A percentile compares a stretch with the other conserved stretches of the same genome.
Conservation (phyloP, 768 basidiomycete species). For the Kwoniella mangroviensis region DNA sequence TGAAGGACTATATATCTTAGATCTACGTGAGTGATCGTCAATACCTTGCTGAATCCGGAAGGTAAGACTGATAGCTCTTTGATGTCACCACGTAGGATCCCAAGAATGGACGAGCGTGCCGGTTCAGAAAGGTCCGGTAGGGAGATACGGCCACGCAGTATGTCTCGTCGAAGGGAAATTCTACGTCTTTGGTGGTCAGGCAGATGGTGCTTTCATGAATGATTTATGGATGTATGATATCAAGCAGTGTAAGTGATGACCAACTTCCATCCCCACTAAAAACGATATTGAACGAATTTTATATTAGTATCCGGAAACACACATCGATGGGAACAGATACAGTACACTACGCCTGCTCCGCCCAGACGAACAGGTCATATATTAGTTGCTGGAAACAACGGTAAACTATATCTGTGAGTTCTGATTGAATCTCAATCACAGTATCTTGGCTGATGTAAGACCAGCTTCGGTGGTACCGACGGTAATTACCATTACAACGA, state of each 20-base stretch:
- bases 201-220: constrained; percentile 89
- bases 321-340: constrained; percentile 79
- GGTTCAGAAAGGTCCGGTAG: constrained; percentile 75
- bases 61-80: not conserved
- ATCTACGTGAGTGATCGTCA: constrained; percentile 72
- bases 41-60: not conserved
- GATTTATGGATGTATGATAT: constrained; percentile 97
- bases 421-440: not conserved
- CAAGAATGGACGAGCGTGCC: constrained; percentile 91
- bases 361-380: constrained; percentile 91
- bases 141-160: constrained; percentile 94
- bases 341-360: constrained; percentile 64
- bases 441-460: not conserved
- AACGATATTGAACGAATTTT: not conserved
- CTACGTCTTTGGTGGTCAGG: constrained; percentile 95
- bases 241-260: constrained; percentile 74
- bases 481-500: constrained; percentile 99
- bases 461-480: constrained; percentile 94
- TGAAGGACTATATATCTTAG: constrained; percentile 89
- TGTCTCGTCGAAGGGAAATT: constrained; percentile 90
- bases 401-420: constrained; percentile 80
- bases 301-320: constrained; percentile 68
- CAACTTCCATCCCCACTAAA: not conserved
- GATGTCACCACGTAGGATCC: constrained; percentile 65
- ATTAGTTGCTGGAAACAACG: constrained; percentile 73